Base-by-base conservation (phyloP, 805 yeast genomes). In the Suhomyces canberraensis region DNA sequence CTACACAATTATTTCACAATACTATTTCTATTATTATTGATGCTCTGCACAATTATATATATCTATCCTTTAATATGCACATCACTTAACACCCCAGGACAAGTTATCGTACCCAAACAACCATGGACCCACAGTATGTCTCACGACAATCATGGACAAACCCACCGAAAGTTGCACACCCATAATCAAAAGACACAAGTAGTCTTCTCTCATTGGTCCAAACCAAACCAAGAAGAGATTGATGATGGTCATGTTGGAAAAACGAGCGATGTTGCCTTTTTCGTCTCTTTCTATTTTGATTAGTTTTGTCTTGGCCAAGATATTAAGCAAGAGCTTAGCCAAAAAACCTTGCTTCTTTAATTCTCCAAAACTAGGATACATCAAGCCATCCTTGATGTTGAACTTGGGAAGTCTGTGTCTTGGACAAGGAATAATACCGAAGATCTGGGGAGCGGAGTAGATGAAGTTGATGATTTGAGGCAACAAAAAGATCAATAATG, bases 391-490 rank as follows among this genome's bases (percentile, higher is more conserved):
- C 11, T 69, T 60, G 9, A 64, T 66, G 50, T 86, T 79, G 53
- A 85, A 84, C 44, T 69, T 73, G 1, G 99, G 99, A 56, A 93
- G 55, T 52, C 99, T 73, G 60, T 93, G 99, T 48, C 99, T 76
- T 16, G 99, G 99, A 54, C 98, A 93, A 3, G 93, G 95, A 14
- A 93, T 81, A 2, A 93, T 47, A 25, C 82, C 78, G 61, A 91
- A 84, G 44, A 93, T 61, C 60, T 93, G 99, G 1, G 98, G 98
- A n/a, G 79, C 76, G 1, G 96, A 87, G 61, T 89, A 93, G 15
- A 88, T 47, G 49, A 93, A 93, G 58, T 93, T 93, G 62, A 88
- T 61, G 37, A 93, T 85, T 63, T 93, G 98, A 3, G 98, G 98
- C 28, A 87, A 66, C 56, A 93, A 84, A 53, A 93, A 82, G 22